Evolutionary conservation across 768 basidiomycete species (phyloP).

Genomic region (Tylopilus plumbeoviolaceoides): DNA sequence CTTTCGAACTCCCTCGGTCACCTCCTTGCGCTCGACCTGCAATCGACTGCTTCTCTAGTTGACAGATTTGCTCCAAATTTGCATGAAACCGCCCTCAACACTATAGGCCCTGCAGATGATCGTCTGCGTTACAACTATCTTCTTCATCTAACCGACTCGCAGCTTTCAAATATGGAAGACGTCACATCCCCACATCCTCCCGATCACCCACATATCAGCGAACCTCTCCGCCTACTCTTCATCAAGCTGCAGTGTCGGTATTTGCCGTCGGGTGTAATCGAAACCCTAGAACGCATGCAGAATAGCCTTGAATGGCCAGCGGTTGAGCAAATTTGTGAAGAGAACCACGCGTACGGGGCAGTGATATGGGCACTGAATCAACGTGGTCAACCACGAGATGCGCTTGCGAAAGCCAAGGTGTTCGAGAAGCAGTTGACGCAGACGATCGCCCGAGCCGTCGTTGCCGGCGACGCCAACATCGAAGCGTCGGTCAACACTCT

Average conservation of each 20-base stretch:
- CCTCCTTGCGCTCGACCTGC: constrained; percentile 58
- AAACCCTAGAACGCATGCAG: constrained; percentile 50
- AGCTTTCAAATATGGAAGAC: constrained; percentile 39
- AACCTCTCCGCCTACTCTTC: constrained; percentile 54
- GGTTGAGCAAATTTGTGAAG: constrained; percentile 63
- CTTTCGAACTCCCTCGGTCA: constrained; percentile 59
- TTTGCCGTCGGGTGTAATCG: constrained; percentile 60
- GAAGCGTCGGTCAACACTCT: constrained; percentile 45
- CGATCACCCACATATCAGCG: constrained; percentile 46
- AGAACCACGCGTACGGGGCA: constrained; percentile 62
- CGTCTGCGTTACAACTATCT: constrained; percentile 73
- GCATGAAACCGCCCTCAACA: constrained; percentile 60
- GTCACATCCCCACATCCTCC: constrained; percentile 19
- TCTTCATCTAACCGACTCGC: constrained; percentile 57
- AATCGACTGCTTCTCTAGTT: constrained; percentile 66
- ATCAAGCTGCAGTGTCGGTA: constrained; percentile 70
- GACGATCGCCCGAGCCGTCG: constrained; percentile 39
- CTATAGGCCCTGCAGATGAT: constrained; percentile 43
- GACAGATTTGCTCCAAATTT: constrained; percentile 63
- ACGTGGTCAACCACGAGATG: constrained; percentile 56
- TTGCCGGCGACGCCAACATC: constrained; percentile 23
- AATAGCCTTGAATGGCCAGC: constrained; percentile 53
- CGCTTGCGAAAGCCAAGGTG: constrained; percentile 60
- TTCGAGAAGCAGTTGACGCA: constrained; percentile 53
- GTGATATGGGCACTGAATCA: constrained; percentile 77